Evolutionary conservation across 495 filamentous ascomycete species (phyloP).

Genomic region (Umbilicaria muhlenbergii): DNA sequence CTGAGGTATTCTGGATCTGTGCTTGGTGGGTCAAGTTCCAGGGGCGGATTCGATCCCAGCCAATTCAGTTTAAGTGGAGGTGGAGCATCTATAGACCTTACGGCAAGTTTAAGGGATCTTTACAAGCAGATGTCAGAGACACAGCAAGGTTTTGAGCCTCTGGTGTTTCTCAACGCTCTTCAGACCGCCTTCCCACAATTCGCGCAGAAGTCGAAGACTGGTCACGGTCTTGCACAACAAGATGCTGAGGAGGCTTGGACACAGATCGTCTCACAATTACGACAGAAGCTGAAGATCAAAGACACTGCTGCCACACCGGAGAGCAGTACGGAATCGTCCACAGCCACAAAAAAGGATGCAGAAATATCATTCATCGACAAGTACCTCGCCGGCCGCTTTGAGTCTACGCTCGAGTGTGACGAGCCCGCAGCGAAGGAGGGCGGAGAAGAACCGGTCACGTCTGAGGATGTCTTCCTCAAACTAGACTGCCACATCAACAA

Average conservation of each 20-base stretch:
- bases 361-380: conserved; percentile 72
- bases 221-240: conserved; percentile 80
- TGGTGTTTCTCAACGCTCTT: conserved; percentile 72
- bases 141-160: conserved; percentile 71
- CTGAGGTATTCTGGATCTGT: conserved; percentile 41
- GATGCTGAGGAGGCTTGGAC: conserved; percentile 98
- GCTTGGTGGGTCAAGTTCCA: conserved; percentile 11
- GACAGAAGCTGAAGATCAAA: conserved; percentile 58
- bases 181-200: conserved; percentile 84
- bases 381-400: conserved; percentile 71
- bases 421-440: conserved; percentile 61
- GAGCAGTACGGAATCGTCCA: conserved; percentile 8
- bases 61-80: conserved; percentile 45
- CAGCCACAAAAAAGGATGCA: conserved; percentile 19
- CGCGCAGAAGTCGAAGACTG: conserved; percentile 65
- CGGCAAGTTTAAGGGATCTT: conserved; percentile 63
- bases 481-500: conserved; percentile 85
- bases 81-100: conserved; percentile 53
- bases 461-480: conserved; percentile 72
- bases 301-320: conserved; percentile 14
- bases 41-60: conserved; percentile 32
- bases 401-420: conserved; percentile 64
- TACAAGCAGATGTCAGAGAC: conserved; percentile 92
- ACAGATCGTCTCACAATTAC: conserved; percentile 78
- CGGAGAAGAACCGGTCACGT: conserved; percentile 51